Percentiles rank a stretch among this genome's conserved stretches.
Evolutionary conservation across 169 alveolate species (phyloP).

Genomic region (Eimeria mitis): DNA sequence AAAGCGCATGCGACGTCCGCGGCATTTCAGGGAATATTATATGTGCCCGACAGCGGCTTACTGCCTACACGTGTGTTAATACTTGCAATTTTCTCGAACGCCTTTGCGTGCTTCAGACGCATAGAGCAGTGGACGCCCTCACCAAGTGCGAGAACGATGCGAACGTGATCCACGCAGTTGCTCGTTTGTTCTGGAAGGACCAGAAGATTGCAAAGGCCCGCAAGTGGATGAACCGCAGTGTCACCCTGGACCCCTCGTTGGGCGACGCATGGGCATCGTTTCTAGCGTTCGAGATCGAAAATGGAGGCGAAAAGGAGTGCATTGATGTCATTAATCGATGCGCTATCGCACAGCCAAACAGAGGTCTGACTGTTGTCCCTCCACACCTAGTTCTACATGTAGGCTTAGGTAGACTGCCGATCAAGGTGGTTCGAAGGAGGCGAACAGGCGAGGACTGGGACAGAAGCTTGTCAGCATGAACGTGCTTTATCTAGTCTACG

Average conservation of each 20-base stretch:
- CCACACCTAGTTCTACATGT: too few relatives aligned
- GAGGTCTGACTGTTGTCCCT: slow-evolving; percentile 81
- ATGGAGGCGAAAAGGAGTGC: slow-evolving; percentile 85
- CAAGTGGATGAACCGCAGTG: slow-evolving; percentile 97
- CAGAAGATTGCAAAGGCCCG: slow-evolving; percentile 96
- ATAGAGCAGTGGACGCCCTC: slow-evolving; percentile 95
- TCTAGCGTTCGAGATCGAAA: slow-evolving; percentile 95
- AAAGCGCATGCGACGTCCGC: background rate
- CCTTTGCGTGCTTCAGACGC: slow-evolving; percentile 85
- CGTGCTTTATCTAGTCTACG: background rate
- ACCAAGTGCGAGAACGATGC: slow-evolving; percentile 97
- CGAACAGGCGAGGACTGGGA: background rate
- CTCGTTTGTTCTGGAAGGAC: slow-evolving; percentile 95
- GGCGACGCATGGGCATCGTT: slow-evolving; percentile 98
- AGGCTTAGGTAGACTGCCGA: background rate
- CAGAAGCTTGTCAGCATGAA: background rate
- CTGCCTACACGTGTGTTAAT: background rate
- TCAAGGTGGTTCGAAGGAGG: background rate
- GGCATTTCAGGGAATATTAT: background rate
- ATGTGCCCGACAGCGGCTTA: background rate
- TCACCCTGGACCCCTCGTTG: slow-evolving; percentile 92
- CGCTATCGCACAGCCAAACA: slow-evolving; percentile 90
- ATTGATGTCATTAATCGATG: slow-evolving; percentile 89
- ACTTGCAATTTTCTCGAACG: background rate
- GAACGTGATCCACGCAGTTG: slow-evolving; percentile 95